Percentiles rank a stretch among this genome's conserved stretches.
phyloP scores from a whole-genome alignment of 306 rosid species.

The Fragaria iinumae region DNA sequence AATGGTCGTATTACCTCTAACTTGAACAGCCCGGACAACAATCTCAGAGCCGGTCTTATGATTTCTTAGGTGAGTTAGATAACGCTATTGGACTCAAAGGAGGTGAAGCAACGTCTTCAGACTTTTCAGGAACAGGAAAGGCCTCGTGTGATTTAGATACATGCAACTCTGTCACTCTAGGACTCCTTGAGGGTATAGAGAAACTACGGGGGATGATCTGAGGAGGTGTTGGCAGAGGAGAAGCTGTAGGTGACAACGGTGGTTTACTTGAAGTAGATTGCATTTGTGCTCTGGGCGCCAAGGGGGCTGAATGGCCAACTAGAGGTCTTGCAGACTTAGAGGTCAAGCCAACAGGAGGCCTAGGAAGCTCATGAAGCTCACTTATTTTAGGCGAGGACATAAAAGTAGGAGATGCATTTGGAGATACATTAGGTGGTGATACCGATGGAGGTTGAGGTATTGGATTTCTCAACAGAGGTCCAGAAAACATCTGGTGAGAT shows the following conservation, averaged over 20 bases:
- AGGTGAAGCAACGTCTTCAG: conserved; percentile 52
- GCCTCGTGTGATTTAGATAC: conserved; percentile 47
- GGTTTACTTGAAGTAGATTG: conserved; percentile 42
- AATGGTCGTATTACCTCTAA: conserved; percentile 52
- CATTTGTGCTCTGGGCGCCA: conserved; percentile 61
- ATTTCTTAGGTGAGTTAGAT: conserved; percentile 44
- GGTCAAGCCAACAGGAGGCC: conserved; percentile 67
- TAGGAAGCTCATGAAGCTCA: conserved; percentile 97
- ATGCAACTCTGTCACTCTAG: conserved; percentile 47
- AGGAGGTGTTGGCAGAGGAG: conserved; percentile 87
- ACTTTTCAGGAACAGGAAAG: conserved; percentile 36
- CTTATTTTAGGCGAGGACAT: conserved; percentile 81
- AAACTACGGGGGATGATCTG: conserved; percentile 68
- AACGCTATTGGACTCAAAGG: conserved; percentile 64
- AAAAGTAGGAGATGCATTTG: conserved; percentile 70
- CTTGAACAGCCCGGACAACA: conserved; percentile 33
- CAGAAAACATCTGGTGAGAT: conserved; percentile 68
- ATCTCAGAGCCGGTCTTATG: conserved; percentile 40
- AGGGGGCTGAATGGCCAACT: conserved; percentile 79
- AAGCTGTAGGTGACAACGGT: conserved; percentile 48
- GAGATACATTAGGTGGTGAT: conserved; percentile 74
- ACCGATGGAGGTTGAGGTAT: conserved; percentile 55
- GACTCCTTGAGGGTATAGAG: conserved; percentile 77
- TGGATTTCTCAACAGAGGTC: conserved; percentile 71
- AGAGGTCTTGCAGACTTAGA: conserved; percentile 53